These are phyloP conservation scores for Lodderomyces pseudojiufengensis DNA, from an alignment of 1,139 yeast genomes.

Conservation along the genomic window DNA sequence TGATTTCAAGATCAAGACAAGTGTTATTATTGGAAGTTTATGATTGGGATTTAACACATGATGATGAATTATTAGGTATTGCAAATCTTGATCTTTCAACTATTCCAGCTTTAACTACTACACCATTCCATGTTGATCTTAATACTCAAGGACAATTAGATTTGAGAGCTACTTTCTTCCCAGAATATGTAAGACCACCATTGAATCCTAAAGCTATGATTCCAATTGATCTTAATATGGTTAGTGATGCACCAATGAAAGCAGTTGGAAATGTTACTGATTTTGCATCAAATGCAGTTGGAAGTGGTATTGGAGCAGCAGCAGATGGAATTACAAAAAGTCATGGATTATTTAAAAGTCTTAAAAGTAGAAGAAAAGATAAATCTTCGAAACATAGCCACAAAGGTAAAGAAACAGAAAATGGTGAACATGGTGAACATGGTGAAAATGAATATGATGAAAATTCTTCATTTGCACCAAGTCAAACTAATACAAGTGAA, in stretches of 20 bases:
- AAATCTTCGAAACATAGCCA: slow-evolving; percentile 15
- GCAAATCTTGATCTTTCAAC: slow-evolving; percentile 47
- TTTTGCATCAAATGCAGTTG: slow-evolving; percentile 47
- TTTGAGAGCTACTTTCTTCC: slow-evolving; percentile 52
- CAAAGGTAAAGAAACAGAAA: slow-evolving; percentile 5
- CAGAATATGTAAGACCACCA: slow-evolving; percentile 65
- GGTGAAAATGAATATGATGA: slow-evolving; percentile 1
- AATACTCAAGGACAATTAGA: slow-evolving; percentile 60
- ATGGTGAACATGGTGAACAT: slow-evolving; percentile 4
- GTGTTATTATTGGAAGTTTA: slow-evolving; percentile 46
- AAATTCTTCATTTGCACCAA: slow-evolving; percentile 13
- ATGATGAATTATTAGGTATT: slow-evolving; percentile 56
- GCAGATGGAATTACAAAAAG: slow-evolving; percentile 48
- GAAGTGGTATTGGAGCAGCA: slow-evolving; percentile 35
- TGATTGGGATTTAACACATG: slow-evolving; percentile 79
- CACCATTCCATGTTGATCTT: slow-evolving; percentile 46
- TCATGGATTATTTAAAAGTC: slow-evolving; percentile 35
- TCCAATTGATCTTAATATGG: slow-evolving; percentile 36
- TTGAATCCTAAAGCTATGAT: slow-evolving; percentile 41
- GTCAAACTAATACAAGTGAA: slow-evolving; percentile 4
- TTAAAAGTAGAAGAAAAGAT: slow-evolving; percentile 25
- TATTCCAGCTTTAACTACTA: slow-evolving; percentile 42
- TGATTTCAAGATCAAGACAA: slow-evolving; percentile 60
- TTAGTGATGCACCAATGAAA: slow-evolving; percentile 47
- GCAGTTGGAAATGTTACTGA: slow-evolving; percentile 44